Evolutionary conservation across 306 rosid species (phyloP), one percentile per base, ranked within the genome.

Genomic region (Inga oerstediana): DNA sequence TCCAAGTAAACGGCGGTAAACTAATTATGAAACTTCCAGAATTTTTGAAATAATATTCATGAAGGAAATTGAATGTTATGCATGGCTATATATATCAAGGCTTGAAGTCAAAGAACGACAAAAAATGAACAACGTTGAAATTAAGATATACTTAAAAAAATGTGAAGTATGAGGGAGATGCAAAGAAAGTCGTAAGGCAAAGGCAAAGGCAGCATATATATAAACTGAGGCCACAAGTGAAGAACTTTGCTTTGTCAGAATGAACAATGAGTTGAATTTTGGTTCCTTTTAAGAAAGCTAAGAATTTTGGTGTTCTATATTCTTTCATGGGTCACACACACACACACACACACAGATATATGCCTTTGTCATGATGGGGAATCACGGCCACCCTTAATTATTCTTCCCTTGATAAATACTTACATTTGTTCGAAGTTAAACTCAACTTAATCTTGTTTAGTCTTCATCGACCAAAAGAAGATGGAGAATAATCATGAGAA

Each of bases 211-310:
- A 51, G 76, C 49, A 51, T 16, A 51, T 16, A 35, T 39, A 35
- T 39, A 54, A 41, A 66, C 24, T 66, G 45, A 52, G 22, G 37
- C 80, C 80, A 66, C 70, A 66, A 82, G 80, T 82, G 17, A 39
- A 51, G 61, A 82, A 82, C 70, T 67, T 51, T 49, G 30, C 78
- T 74, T 51, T 30, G 19, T 12, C 2, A n/a, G 30, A n/a, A 22
- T 49, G 35, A 14, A 34, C 4, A 13, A 27, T 35, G 45, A 10
- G 52, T 37, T 35, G 56, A 22, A 66, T 49, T 74, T 32, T 20
- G 19, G 62, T 39, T 73, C 74, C 56, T 45, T 49, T 5, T 52
- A 41, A 54, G n/a, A 72, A 71, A 43, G 61, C n/a, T 30, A 32
- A 30, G 62, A 19, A 43, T 62, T 62, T 65, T 17, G 49, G 30